These are phyloP conservation scores for Plantago ovata DNA, from an alignment of 257 asterid genomes.

Conservation along the genomic window DNA sequence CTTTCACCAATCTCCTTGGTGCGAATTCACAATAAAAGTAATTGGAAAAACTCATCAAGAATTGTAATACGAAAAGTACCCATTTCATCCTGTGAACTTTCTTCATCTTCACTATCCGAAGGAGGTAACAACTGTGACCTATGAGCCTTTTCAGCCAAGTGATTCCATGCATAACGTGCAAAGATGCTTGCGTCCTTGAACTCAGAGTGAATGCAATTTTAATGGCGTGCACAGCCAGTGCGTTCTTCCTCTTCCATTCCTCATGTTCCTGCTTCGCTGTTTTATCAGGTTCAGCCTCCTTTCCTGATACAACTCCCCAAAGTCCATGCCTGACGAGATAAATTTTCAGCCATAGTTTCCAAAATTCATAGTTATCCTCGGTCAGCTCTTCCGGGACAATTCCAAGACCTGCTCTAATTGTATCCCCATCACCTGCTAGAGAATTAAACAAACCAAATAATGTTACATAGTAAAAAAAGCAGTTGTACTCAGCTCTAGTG, in stretches of 20 bases:
- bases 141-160: constrained; percentile 27
- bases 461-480: too few species aligned
- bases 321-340: constrained; percentile 37
- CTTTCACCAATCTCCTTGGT: too few species aligned
- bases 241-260: constrained; percentile 38
- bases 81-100: background rate
- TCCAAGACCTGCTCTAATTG: too few species aligned
- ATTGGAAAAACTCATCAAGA: too few species aligned
- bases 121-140: background rate
- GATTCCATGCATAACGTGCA: constrained; percentile 33
- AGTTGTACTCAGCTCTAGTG: too few species aligned
- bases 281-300: constrained; percentile 28
- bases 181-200: constrained; percentile 22
- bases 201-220: constrained; percentile 29
- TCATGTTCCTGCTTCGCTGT: constrained; percentile 20
- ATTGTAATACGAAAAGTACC: background rate
- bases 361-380: constrained; percentile 37
- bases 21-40: too few species aligned
- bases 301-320: constrained; percentile 41
- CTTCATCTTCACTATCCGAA: background rate
- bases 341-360: constrained; percentile 38
- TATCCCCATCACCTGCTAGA: too few species aligned
- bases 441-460: too few species aligned
- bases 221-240: constrained; percentile 41
- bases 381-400: constrained; percentile 31